Conservation (phyloP, 441 rosid genomes). For the Metrosideros polymorpha region DNA sequence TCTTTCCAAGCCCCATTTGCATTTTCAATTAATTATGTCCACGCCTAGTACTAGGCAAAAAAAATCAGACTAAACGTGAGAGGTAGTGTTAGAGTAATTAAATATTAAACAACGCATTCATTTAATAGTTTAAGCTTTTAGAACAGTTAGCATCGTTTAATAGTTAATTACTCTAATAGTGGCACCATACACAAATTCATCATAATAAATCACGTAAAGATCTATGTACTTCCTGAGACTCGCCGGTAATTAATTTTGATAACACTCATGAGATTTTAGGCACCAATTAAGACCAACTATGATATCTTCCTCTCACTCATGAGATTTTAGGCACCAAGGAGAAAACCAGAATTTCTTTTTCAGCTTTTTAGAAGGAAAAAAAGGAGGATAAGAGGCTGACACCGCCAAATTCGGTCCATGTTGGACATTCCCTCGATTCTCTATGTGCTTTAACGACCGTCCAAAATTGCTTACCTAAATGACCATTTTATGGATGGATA, state of each 20-base stretch:
- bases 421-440: not conserved
- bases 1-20: too few relatives aligned
- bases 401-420: not conserved
- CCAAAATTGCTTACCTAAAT: not conserved
- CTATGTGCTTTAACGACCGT: not conserved
- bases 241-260: not conserved
- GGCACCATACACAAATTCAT: accelerated
- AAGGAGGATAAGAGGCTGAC: not conserved
- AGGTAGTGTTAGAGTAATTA: too few relatives aligned
- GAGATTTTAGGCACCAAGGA: too few relatives aligned
- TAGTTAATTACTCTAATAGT: too few relatives aligned
- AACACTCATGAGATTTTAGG: not conserved
- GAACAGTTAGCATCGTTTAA: too few relatives aligned
- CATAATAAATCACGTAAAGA: accelerated
- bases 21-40: too few relatives aligned
- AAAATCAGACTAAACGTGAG: too few relatives aligned
- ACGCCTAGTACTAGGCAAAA: too few relatives aligned
- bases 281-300: not conserved
- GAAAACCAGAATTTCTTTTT: not conserved
- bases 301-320: not conserved
- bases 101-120: too few relatives aligned
- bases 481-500: not conserved
- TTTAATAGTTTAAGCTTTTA: too few relatives aligned
- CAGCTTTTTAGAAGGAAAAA: not conserved
- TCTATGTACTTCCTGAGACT: accelerated